Conservation (phyloP, 2,329 filamentous ascomycete genomes). For the Ascocoryne sarcoides region DNA sequence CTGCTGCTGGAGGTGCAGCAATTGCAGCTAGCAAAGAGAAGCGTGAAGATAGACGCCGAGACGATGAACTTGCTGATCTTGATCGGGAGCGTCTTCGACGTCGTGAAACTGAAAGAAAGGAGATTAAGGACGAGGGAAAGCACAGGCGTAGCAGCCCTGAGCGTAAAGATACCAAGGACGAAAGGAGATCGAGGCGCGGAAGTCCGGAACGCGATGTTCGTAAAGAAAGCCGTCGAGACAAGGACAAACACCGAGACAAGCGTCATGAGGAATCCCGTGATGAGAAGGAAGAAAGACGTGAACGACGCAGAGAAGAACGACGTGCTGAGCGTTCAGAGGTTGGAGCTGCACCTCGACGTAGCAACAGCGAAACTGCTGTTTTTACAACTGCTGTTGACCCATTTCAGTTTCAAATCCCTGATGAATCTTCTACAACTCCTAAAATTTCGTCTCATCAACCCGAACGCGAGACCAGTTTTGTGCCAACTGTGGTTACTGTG, state of each 20-base stretch:
- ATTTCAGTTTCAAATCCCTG: constrained; percentile 48
- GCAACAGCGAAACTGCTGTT: constrained; percentile 26
- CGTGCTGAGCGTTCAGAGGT: constrained; percentile 15
- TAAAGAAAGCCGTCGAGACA: constrained; percentile 20
- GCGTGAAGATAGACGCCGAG: constrained; percentile 18
- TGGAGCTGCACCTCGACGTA: constrained; percentile 8
- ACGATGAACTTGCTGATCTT: constrained; percentile 3
- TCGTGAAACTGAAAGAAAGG: constrained; percentile 16
- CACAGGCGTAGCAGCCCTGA: background rate
- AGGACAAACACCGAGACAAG: constrained; percentile 23
- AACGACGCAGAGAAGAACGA: constrained; percentile 28
- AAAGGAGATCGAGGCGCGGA: constrained; percentile 17
- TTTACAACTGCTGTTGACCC: constrained; percentile 37
- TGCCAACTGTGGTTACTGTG: constrained; percentile 42
- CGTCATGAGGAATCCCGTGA: constrained; percentile 23
- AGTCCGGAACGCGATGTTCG: constrained; percentile 20
- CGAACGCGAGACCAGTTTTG: constrained; percentile 13
- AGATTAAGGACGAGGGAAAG: constrained; percentile 1
- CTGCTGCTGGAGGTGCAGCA: constrained; percentile 40
- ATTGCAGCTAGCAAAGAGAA: constrained; percentile 29
- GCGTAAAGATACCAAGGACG: background rate
- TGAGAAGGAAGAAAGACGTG: constrained; percentile 28
- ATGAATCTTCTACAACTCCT: constrained; percentile 43
- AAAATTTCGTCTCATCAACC: constrained; percentile 22
- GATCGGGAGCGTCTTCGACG: constrained; percentile 7